Base-by-base conservation (phyloP, 2,329 filamentous ascomycete species). In the Triangularia setosa region DNA sequence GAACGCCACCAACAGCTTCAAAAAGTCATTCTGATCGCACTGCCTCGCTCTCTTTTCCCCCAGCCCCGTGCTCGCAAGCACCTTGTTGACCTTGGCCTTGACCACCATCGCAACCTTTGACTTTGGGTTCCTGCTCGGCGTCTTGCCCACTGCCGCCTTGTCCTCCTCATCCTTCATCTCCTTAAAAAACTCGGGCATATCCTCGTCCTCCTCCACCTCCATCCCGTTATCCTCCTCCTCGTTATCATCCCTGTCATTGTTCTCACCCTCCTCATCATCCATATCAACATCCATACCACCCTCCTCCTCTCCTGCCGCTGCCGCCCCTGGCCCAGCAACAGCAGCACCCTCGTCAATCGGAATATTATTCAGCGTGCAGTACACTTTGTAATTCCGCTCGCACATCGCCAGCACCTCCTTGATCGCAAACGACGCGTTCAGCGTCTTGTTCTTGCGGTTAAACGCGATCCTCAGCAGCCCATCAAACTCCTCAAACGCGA, bases 401-500 rank as follows among this genome's bases (percentile, higher is more conserved):
- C 97, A 80, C 83, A 97, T 88, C 63, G 86, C 84, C 74, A 97
- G 83, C 1, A 97, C 90, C 70, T 91, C 91, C 64, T 87, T 89
- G 14, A 90, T 93, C 60, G 96, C 80, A 79, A 93, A 96, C 66
- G 87, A 90, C 4, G 92, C 90, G 44, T 93, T 84, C 61, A 98
- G 80, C 0, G 92, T 97, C 77, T 93, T 92, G 78, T 98, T 98
- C 80, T 96, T 95, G 70, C 95, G 83, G 67, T 84, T 84, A 70
- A 97, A 97, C 66, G 88, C 87, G 48, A 96, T 87, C 59, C 92
- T 83, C 67, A 98, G 78, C 74, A 98, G 82, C 9, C 94, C 93
- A 74, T 98, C 94, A 89, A 93, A 97, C 77, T 98, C 95, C 61
- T 72, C 92, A 78, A 94, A 98, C 74, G 88, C 91, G 68, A 98